phyloP scores from a whole-genome alignment of 176 grass and related monocot genomes.

The Saccharum spontaneum region DNA sequence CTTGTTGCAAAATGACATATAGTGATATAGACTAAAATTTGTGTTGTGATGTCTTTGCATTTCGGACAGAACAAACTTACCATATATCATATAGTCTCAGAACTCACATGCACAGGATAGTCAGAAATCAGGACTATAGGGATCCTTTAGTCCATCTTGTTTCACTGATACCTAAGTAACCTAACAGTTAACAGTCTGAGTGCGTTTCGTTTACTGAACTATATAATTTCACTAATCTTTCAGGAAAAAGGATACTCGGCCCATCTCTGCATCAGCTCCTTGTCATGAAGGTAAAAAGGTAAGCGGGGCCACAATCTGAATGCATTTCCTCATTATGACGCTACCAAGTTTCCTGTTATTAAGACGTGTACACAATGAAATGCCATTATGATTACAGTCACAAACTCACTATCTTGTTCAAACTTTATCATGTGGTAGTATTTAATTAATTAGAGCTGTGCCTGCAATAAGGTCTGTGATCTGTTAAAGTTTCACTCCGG shows the following conservation, averaged over 20 bases:
- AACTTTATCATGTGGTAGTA: background rate
- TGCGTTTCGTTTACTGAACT: background rate
- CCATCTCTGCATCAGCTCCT: slow-evolving; percentile 47
- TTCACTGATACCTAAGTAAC: background rate
- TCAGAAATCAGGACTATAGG: background rate
- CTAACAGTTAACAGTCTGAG: background rate
- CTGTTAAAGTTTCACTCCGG: background rate
- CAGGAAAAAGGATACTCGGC: slow-evolving; percentile 14
- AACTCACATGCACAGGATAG: background rate
- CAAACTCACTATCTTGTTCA: background rate
- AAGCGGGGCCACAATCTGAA: background rate
- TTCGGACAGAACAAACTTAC: background rate
- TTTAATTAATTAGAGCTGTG: background rate
- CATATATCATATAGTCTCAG: background rate
- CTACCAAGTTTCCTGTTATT: background rate
- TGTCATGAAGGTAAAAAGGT: slow-evolving; percentile 53
- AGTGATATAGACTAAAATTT: background rate
- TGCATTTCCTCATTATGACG: background rate
- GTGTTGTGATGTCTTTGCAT: background rate
- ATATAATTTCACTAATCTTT: background rate
- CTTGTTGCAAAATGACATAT: background rate
- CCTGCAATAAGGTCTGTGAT: background rate
- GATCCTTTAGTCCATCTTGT: background rate
- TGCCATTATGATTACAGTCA: background rate
- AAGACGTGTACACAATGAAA: background rate